Percentiles rank a stretch among this genome's conserved stretches.
phyloP scores from a whole-genome alignment of 148 eudicot genomes.

The Rhododendron molle region DNA sequence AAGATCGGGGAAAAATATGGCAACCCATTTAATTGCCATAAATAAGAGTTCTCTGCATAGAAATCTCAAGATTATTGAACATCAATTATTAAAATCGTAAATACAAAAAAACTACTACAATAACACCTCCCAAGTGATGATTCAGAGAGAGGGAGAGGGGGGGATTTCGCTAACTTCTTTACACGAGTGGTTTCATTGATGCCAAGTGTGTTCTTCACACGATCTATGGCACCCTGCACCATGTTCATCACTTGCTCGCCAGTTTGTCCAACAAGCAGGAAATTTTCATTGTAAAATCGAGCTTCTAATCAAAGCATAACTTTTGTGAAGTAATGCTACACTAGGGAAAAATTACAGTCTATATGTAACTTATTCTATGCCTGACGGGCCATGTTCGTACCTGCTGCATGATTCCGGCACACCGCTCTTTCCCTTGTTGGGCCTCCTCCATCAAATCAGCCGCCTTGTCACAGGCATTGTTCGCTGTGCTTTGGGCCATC shows the following conservation, averaged over 20 bases:
- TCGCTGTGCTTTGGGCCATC: too few species aligned
- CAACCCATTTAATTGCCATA: too few species aligned
- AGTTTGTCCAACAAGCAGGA: constrained; percentile 14
- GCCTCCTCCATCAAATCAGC: too few species aligned
- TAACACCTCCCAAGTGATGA: background rate
- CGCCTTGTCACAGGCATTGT: too few species aligned
- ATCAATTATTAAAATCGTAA: background rate
- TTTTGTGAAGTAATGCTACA: background rate
- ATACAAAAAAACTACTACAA: background rate
- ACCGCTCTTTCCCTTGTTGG: too few species aligned
- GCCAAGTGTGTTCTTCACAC: constrained; percentile 50
- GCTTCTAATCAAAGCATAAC: too few species aligned
- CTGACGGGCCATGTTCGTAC: too few species aligned
- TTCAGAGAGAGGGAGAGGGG: background rate
- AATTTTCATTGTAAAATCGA: too few species aligned
- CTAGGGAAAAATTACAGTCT: too few species aligned
- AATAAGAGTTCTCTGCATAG: background rate
- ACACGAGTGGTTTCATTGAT: constrained; percentile 6
- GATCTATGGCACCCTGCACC: constrained; percentile 50
- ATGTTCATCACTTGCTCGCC: constrained; percentile 31
- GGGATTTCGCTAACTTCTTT: constrained; percentile 6
- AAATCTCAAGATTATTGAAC: background rate
- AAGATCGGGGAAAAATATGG: too few species aligned
- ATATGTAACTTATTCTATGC: too few species aligned
- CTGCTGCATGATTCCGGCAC: too few species aligned